phyloP scores from a whole-genome alignment of 2,329 filamentous ascomycete genomes.

The Mollisia scopiformis region DNA sequence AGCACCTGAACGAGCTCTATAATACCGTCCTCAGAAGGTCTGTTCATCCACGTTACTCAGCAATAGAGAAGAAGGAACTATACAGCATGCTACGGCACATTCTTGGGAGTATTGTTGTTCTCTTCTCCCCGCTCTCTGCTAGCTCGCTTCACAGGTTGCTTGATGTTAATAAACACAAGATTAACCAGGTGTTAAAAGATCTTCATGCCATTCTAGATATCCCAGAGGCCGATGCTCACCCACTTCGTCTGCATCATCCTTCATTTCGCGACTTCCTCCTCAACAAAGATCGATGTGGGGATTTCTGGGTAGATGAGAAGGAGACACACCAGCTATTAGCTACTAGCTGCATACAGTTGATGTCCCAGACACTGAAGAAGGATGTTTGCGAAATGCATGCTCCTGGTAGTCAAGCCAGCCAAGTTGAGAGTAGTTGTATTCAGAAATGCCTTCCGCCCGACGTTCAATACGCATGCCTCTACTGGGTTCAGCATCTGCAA shows the following conservation, averaged over 20 bases:
- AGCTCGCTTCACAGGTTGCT: background rate
- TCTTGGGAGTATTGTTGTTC: conserved; percentile 14
- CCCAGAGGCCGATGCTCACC: background rate
- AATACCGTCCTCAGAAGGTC: background rate
- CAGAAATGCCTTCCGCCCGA: conserved; percentile 19
- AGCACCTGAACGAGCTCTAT: background rate
- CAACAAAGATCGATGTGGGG: background rate
- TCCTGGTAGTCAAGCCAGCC: background rate
- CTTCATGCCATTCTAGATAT: background rate
- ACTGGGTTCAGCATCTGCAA: conserved; percentile 40
- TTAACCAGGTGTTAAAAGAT: background rate
- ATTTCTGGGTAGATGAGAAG: background rate
- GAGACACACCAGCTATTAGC: background rate
- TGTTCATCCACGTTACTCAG: background rate
- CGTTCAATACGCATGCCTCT: conserved; percentile 38
- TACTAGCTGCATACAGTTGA: background rate
- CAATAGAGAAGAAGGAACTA: background rate
- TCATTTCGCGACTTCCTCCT: background rate
- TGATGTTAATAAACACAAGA: background rate
- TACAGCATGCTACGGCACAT: conserved; percentile 6
- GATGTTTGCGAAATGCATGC: conserved; percentile 17
- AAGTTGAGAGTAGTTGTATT: conserved; percentile 10
- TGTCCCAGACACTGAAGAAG: background rate
- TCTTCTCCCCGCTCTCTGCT: conserved; percentile 11
- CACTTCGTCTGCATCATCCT: background rate